Conservation (phyloP, 139 green algal genomes). For the Spirogloea muscicola region DNA sequence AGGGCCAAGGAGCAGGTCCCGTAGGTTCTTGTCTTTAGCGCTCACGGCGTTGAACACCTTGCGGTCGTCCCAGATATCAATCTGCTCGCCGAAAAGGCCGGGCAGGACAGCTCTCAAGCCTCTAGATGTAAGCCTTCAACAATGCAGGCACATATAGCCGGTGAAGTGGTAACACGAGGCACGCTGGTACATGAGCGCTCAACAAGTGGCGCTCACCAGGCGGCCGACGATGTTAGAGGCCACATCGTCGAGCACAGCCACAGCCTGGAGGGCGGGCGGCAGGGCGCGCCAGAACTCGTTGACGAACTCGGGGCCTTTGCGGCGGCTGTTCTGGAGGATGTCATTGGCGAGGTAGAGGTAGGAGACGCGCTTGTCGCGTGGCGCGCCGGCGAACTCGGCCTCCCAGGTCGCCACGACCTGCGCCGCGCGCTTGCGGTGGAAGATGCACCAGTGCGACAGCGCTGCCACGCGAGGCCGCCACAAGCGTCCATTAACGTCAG, state of each 20-base stretch:
- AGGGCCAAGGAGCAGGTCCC: conserved; percentile 20
- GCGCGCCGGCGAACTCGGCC: conserved; percentile 11
- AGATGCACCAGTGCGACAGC: conserved; percentile 46
- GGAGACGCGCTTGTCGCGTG: conserved; percentile 47
- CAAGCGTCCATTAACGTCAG: no score
- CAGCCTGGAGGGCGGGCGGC: conserved; percentile 31
- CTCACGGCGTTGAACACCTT: conserved; percentile 44
- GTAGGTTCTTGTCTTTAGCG: conserved; percentile 15
- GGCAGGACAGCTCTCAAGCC: no score
- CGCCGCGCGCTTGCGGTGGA: conserved; percentile 27
- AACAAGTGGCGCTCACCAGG: conserved; percentile 16
- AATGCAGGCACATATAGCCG: no score
- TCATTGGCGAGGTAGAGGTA: conserved; percentile 75
- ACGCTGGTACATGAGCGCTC: no score
- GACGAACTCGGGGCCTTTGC: conserved; percentile 68
- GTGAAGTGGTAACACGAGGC: no score
- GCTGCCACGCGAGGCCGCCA: conserved; percentile 22
- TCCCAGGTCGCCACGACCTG: conserved; percentile 40
- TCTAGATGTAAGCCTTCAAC: no score
- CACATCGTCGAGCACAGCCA: conserved; percentile 1
- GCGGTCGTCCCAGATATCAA: conserved; percentile 43
- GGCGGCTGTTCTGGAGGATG: conserved; percentile 70
- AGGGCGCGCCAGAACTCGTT: conserved; percentile 61
- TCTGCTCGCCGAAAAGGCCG: conserved; percentile 4
- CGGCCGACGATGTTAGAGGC: background rate